Percentiles rank a stretch among this genome's conserved stretches.
Evolutionary conservation across 352 stramenopile genomes (phyloP).

Genomic region (Globisporangium echinulatum): DNA sequence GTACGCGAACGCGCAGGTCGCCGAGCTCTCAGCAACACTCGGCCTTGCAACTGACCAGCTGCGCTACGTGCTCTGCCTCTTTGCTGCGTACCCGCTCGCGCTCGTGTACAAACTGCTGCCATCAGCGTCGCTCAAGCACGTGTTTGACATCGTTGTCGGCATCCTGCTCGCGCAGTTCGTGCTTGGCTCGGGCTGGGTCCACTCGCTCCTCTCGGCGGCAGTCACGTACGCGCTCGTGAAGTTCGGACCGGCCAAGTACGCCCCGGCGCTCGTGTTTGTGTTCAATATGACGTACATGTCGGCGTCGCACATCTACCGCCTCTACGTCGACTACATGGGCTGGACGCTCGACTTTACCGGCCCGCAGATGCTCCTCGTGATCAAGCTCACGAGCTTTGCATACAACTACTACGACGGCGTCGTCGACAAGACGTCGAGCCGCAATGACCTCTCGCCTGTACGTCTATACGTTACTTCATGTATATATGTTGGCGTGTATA

Average conservation of each 20-base stretch:
- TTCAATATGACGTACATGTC: constrained; percentile 94
- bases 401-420: constrained; percentile 96
- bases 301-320: constrained; percentile 90
- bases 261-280: constrained; percentile 87
- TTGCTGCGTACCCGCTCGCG: constrained; percentile 91
- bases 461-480: no score
- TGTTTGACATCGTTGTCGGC: constrained; percentile 89
- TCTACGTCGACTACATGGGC: constrained; percentile 95
- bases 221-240: constrained; percentile 89
- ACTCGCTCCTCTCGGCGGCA: constrained; percentile 89
- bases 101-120: constrained; percentile 87
- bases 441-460: constrained; percentile 16
- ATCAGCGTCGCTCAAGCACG: constrained; percentile 84
- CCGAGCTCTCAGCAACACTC: constrained; percentile 27
- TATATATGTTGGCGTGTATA: no score
- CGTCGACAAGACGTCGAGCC: constrained; percentile 43
- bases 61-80: constrained; percentile 88
- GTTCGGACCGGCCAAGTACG: constrained; percentile 40
- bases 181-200: constrained; percentile 89
- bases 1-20: constrained; percentile 38
- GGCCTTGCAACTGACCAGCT: constrained; percentile 55
- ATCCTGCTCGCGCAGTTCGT: constrained; percentile 93
- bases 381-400: constrained; percentile 97
- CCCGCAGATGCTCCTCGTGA: constrained; percentile 91
- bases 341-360: constrained; percentile 85